Evolutionary conservation across 306 rosid genomes (phyloP).

Genomic region (Prunus kanzakura): DNA sequence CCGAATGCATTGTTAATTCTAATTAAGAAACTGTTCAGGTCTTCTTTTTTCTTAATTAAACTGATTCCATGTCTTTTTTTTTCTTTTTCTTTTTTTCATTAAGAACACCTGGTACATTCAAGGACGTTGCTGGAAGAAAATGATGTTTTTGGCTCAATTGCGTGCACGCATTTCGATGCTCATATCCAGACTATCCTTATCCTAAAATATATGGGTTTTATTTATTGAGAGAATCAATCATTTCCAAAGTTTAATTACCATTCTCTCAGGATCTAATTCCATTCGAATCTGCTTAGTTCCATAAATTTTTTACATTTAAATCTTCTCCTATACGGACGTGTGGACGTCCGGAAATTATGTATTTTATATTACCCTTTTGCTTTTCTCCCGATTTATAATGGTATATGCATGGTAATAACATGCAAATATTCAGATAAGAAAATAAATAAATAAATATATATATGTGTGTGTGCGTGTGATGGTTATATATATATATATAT

Average conservation of each 20-base stretch:
- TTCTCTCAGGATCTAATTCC: constrained; percentile 5
- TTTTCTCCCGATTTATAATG: too few species aligned
- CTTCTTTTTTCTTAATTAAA: background rate
- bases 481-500: too few species aligned
- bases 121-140: background rate
- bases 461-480: too few species aligned
- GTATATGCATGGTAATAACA: too few species aligned
- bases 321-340: background rate
- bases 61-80: background rate
- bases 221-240: constrained; percentile 27
- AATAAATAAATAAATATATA: too few species aligned
- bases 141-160: constrained; percentile 18
- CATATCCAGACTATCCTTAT: constrained; percentile 24
- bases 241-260: constrained; percentile 3
- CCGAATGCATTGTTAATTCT: too few species aligned
- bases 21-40: background rate
- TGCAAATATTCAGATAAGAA: rapidly evolving
- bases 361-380: too few species aligned
- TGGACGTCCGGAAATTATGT: too few species aligned
- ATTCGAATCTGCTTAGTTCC: background rate
- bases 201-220: constrained; percentile 24
- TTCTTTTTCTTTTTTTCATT: background rate
- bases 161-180: constrained; percentile 40
- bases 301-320: background rate
- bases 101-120: background rate